Evolutionary conservation across 139 green algal genomes (phyloP), one percentile per base, ranked within the genome.

Genomic region (Chlamydomonas applanata): DNA sequence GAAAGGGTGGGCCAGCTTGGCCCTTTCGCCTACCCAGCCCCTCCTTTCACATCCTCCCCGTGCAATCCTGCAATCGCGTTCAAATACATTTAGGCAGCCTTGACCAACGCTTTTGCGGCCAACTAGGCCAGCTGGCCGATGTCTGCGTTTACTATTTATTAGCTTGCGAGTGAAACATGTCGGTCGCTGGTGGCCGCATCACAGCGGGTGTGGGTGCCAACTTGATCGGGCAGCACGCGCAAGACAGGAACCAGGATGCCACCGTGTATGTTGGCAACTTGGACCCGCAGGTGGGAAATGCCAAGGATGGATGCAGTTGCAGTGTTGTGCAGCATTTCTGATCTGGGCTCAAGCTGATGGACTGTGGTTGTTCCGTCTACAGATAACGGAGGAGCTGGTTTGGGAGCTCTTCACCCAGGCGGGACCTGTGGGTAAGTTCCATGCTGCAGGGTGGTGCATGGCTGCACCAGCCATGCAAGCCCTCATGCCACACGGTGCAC

Each of bases 321-420:
- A 67, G 25, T 45, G n/a, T 29, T 57, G 32, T 40, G 30, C 60
- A 54, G 5, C 56, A 56, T 52, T 35, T 59, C 61, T 52, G 20
- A 4, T 33, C 40, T 40, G 33, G n/a, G 24, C 27, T 5, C 49
- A 65, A 22, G 49, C 44, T 32, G 3, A 33, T 65, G 60, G 25
- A 27, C 29, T 54, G 45, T 25, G 44, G 3, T 17, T 52, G 11
- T 27, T 65, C 4, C 4, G 16, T 2, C 53, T 22, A 65, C 87
- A 97, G 89, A 85, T 95, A n/a, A 89, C 91, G 9, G 96, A 99
- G 78, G 95, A 98, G 83, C 73, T 99, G 0, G 74, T 99, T 0
- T 99, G 96, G 96, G 96, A 99, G 87, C 85, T 99, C 4, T 98
- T 97, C 72, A 88, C 94, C n/a, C 96, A 99, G 77, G 91, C 83